Evolutionary conservation across 1,284 basidiomycete genomes (phyloP).

Genomic region (Thecaphora thlaspeos): DNA sequence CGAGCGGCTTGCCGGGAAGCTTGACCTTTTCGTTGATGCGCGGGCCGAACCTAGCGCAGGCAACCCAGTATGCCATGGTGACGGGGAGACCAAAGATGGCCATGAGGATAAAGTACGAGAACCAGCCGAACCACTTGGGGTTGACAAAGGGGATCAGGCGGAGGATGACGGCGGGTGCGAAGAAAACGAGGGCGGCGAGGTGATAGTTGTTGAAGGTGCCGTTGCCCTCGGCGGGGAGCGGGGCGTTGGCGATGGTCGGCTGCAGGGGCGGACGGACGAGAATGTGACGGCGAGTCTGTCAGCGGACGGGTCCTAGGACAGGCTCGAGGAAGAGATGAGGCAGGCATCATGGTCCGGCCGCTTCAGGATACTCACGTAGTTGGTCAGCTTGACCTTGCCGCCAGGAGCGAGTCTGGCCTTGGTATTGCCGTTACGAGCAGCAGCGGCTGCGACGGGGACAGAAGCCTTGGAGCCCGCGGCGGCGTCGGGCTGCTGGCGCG

Average conservation of each 20-base stretch:
- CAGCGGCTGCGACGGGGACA: not conserved
- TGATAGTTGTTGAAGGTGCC: slow-evolving; percentile 63
- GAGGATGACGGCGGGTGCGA: slow-evolving; percentile 51
- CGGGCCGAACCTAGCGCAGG: slow-evolving; percentile 77
- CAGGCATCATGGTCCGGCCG: too few species aligned
- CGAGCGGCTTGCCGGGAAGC: slow-evolving; percentile 72
- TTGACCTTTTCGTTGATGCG: slow-evolving; percentile 82
- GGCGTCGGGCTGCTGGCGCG: not conserved
- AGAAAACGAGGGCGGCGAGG: slow-evolving; percentile 66
- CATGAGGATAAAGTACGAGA: slow-evolving; percentile 62
- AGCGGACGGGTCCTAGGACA: too few species aligned
- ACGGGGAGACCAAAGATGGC: slow-evolving; percentile 74
- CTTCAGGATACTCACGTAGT: slow-evolving; percentile 27
- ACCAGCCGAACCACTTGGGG: slow-evolving; percentile 53
- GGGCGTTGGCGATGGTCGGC: slow-evolving; percentile 51
- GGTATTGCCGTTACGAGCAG: slow-evolving; percentile 5
- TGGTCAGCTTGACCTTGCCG: slow-evolving; percentile 55
- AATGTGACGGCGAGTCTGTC: too few species aligned
- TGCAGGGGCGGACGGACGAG: slow-evolving; percentile 1
- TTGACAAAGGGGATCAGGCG: slow-evolving; percentile 56
- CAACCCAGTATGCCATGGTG: slow-evolving; percentile 82
- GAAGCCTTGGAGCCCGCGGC: not conserved
- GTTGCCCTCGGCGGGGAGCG: slow-evolving; percentile 56
- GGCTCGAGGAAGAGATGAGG: too few species aligned
- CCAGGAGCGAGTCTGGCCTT: slow-evolving; percentile 43